Base-by-base conservation (phyloP, 2,329 filamentous ascomycete species). In the Dothistroma septosporum region DNA sequence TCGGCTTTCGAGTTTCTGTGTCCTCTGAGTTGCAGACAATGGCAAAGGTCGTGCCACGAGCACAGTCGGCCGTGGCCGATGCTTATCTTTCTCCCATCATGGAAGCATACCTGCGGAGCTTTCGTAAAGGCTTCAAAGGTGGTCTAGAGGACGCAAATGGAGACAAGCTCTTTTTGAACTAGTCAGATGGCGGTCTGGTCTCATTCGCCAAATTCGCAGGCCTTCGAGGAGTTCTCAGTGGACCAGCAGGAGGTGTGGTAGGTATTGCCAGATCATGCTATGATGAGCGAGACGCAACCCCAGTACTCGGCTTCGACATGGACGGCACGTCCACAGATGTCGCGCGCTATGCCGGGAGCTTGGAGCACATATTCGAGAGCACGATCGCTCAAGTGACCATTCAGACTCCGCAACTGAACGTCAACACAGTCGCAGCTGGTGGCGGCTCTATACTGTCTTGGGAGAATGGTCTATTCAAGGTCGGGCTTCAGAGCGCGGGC, bases 231-330 rank as follows among this genome's bases (percentile, higher is more conserved):
- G 95, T 97, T 61, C 74, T 97, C 1, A 95, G 91, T 0, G 92
- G 92, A 0, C 92, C 92, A 1, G 92, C 92, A n/a, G 92, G 92
- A 35, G 92, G 92, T 46, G 92, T 96, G 0, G 92, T 96, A 0
- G 92, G 92, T 4, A 96, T 96, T 74, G 92, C 92, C 19, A 85
- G 93, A 21, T 97, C 93, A 0, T 94, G 89, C 0, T 97, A 94
- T 73, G 92, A 97, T 66, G 74, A 83, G 87, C 0, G 81, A 88
- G 55, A 94, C 91, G 4, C 87, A 71, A 91, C 85, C 0, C 91
- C 92, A 0, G 89, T 97, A 3, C 96, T 97, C 69, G 92, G 92
- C 0, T 97, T 97, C 70, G 92, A 97, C 68, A 97, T 97, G 92
- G 91, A 91, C 41, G 92, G 92, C 12, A 97, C 92, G 0, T 92